These are phyloP conservation scores for Citrus glauca DNA, from an alignment of 345 rosid species.

Conservation along the genomic window DNA sequence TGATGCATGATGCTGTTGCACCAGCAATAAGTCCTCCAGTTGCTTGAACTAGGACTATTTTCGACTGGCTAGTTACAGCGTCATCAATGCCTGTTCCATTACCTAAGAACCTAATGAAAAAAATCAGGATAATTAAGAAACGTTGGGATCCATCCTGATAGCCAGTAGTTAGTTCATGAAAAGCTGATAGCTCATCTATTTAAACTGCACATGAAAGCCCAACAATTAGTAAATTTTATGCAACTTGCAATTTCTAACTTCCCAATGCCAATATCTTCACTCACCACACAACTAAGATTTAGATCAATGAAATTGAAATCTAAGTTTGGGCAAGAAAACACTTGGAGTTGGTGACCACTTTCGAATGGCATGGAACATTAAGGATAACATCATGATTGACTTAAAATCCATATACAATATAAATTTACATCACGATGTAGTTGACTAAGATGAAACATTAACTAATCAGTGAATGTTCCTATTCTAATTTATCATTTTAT, in stretches of 20 bases:
- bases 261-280: neutral
- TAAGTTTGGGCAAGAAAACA: neutral
- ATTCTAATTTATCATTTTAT: neutral
- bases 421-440: neutral
- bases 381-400: neutral
- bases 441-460: neutral
- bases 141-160: neutral
- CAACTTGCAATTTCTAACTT: neutral
- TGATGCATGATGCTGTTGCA: slow-evolving; percentile 89
- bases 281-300: neutral
- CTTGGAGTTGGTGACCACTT: neutral
- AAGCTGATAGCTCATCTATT: neutral
- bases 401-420: neutral
- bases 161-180: neutral
- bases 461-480: neutral
- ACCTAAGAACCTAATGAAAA: slow-evolving; percentile 61
- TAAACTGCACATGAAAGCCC: neutral
- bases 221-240: neutral
- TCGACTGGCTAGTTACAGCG: slow-evolving; percentile 47
- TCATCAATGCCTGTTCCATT: slow-evolving; percentile 41
- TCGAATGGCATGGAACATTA: neutral
- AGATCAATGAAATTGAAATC: neutral
- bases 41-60: slow-evolving; percentile 76
- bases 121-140: slow-evolving; percentile 10
- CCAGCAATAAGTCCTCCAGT: slow-evolving; percentile 92